These are phyloP conservation scores for Tilletia caries DNA, from an alignment of 1,284 basidiomycete species.

Conservation along the genomic window DNA sequence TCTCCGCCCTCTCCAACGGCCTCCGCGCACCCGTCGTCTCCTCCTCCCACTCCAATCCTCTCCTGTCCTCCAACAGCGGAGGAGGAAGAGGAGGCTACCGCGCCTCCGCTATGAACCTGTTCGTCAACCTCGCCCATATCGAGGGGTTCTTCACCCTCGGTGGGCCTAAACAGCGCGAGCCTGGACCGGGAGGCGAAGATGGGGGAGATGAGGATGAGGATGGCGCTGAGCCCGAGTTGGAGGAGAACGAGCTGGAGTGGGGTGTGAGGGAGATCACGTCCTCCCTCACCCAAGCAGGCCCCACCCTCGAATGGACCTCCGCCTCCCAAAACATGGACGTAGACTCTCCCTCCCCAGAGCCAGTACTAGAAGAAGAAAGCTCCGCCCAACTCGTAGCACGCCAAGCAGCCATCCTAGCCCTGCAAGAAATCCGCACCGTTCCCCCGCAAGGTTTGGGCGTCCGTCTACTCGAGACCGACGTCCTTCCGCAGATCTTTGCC, in stretches of 20 bases:
- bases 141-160: slow-evolving; percentile 13
- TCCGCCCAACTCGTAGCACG: slow-evolving; percentile 3
- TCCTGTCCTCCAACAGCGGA: no score
- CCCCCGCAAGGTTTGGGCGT: slow-evolving; percentile 66
- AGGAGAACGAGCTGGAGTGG: slow-evolving; percentile 10
- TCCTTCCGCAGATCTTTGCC: slow-evolving; percentile 38
- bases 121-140: slow-evolving; percentile 25
- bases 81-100: slow-evolving; percentile 16
- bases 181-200: no score
- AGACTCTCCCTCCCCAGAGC: not conserved
- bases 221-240: slow-evolving; percentile 15
- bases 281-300: not conserved
- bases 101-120: slow-evolving; percentile 37
- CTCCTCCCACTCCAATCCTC: no score
- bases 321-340: not conserved
- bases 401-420: slow-evolving; percentile 2
- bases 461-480: slow-evolving; percentile 65
- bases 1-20: slow-evolving; percentile 39
- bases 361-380: not conserved
- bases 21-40: slow-evolving; percentile 23
- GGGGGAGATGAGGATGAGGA: slow-evolving; percentile 3
- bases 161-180: not conserved
- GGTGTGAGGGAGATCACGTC: slow-evolving; percentile 11
- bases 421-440: slow-evolving; percentile 4
- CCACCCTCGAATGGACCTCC: not conserved